These are phyloP conservation scores for Smallanthus sonchifolius DNA, from an alignment of 129 eudicot species.

Conservation along the genomic window DNA sequence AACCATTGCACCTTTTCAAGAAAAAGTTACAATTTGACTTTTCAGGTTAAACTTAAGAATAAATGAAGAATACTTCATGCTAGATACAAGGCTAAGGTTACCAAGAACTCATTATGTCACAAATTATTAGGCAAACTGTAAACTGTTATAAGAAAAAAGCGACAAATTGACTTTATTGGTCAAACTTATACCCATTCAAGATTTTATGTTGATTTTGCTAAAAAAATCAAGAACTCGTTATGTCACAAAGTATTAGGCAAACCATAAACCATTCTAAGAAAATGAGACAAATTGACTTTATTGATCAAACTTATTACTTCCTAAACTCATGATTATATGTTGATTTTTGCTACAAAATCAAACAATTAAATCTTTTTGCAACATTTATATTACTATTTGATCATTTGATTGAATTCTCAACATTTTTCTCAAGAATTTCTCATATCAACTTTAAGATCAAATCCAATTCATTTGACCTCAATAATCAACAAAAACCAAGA, in stretches of 20 bases:
- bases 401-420: not conserved
- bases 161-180: constrained; percentile 3
- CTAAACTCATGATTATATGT: not conserved
- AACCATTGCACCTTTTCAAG: not conserved
- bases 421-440: not conserved
- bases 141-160: not conserved
- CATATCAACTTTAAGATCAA: not conserved
- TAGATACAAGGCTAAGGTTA: constrained; percentile 11
- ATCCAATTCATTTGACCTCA: not conserved
- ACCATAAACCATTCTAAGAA: not conserved
- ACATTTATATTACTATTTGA: not conserved
- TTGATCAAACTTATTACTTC: constrained; percentile 3
- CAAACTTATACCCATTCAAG: constrained; percentile 11
- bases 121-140: not conserved
- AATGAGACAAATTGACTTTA: not conserved
- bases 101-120: not conserved
- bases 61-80: not conserved
- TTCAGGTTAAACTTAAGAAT: not conserved
- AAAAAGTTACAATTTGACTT: not conserved
- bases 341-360: not conserved
- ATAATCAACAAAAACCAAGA: not conserved
- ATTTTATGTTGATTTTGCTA: not conserved
- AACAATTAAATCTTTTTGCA: not conserved
- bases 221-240: not conserved
- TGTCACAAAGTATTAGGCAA: not conserved